Base-by-base conservation (phyloP, 2,329 filamentous ascomycete genomes). In the Leptographium galeiforme region DNA sequence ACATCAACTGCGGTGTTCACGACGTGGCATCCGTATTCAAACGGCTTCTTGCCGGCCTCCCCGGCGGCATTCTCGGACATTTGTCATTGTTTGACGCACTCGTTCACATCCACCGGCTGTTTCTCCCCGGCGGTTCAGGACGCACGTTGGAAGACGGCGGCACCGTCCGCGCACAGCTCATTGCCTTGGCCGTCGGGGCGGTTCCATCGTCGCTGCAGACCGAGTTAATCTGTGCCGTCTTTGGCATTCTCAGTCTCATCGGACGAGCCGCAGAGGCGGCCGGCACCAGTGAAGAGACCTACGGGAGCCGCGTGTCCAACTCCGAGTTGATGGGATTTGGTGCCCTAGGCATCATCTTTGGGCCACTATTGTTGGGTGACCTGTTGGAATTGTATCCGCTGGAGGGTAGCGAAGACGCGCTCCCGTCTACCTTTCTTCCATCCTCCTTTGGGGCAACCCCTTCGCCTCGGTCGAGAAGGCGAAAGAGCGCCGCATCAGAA, bases 11-110 rank as follows among this genome's bases (percentile, higher is more conserved):
- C 48, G 73, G 76, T 8, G 70, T 79, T 4, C 79, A 85, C 56
- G 83, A 86, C 64, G 76, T 86, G 34, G 82, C 82, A 2, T 82
- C 80, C 2, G 73, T 78, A 0, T 85, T 87, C 65, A 86, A 86
- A 60, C 75, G 73, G 13, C 70, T 87, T n/a, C 67, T 87, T 0
- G 72, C 75, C 0, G 77, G 77, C 1, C 63, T 87, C 0, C 81
- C 82, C 0, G 82, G 82, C 0, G 83, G 83, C 0, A 80, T 87
- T 43, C 67, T 87, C 1, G 83, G 83, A 5, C 82, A 79, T 0
- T 61, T 84, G 14, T 63, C 71, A 1, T 63, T 85, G 0, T 84
- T 85, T 53, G 79, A 85, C 56, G 75, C 78, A 0, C 63, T 87
- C 13, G 74, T 84, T 11, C 75, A 76, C 12, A 79, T 85, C 16